phyloP scores from a whole-genome alignment of 2,329 filamentous ascomycete species.

The Cryphonectria japonica region DNA sequence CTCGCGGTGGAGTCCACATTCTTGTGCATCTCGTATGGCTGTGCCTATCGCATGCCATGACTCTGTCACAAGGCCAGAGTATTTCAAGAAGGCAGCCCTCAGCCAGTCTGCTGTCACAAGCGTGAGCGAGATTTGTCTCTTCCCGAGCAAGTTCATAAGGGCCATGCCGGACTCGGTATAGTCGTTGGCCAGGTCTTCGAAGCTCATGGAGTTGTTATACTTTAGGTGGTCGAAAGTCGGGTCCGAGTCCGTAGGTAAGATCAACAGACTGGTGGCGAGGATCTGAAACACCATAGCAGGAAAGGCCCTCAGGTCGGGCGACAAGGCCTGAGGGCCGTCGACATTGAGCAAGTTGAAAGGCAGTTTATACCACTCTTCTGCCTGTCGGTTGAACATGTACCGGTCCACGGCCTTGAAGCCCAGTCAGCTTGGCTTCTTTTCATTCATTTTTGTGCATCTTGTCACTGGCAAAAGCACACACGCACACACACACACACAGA shows the following conservation, averaged over 20 bases:
- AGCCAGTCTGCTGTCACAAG: constrained; percentile 63
- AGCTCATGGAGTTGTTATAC: constrained; percentile 61
- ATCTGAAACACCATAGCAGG: constrained; percentile 65
- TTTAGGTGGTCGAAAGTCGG: constrained; percentile 59
- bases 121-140: constrained; percentile 58
- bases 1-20: constrained; percentile 63
- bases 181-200: constrained; percentile 62
- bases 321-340: constrained; percentile 54
- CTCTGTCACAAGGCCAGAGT: constrained; percentile 61
- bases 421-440: not conserved
- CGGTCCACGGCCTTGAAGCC: constrained; percentile 52
- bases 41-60: constrained; percentile 56
- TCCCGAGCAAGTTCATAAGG: constrained; percentile 59
- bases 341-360: constrained; percentile 56
- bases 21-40: constrained; percentile 64
- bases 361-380: constrained; percentile 58
- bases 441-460: not conserved
- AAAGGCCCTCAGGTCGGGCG: constrained; percentile 57
- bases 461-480: not conserved
- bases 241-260: constrained; percentile 52
- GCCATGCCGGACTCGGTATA: constrained; percentile 63
- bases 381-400: constrained; percentile 53
- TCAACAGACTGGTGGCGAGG: constrained; percentile 57
- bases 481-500: no score
- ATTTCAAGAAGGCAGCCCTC: constrained; percentile 61